Percentiles rank a stretch among this genome's conserved stretches.
Evolutionary conservation across 495 filamentous ascomycete species (phyloP).

Genomic region (Daldinia vernicosa): DNA sequence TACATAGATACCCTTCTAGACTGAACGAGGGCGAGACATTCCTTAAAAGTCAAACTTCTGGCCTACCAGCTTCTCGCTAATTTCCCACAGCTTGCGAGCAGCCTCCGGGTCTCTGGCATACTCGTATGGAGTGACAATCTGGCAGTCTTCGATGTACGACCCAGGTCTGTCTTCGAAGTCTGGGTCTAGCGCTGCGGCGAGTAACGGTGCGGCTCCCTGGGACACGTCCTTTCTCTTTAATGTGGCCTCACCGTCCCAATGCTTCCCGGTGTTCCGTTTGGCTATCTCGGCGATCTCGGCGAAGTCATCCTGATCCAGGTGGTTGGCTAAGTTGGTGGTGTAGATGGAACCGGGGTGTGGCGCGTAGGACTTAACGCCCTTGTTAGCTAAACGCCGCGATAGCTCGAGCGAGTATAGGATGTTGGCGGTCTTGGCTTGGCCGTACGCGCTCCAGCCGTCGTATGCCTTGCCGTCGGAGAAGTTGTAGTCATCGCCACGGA

Average conservation of each 20-base stretch:
- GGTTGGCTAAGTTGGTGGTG: constrained; percentile 43
- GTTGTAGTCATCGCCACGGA: constrained; percentile 62
- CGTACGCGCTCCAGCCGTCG: constrained; percentile 59
- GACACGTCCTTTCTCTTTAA: constrained; percentile 17
- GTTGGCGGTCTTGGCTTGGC: constrained; percentile 69
- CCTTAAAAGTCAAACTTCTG: constrained; percentile 44
- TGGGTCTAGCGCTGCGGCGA: constrained; percentile 41
- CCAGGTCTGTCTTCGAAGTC: constrained; percentile 34
- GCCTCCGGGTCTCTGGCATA: constrained; percentile 49
- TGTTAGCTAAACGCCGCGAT: constrained; percentile 47
- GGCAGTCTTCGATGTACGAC: constrained; percentile 48
- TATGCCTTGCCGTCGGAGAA: constrained; percentile 53
- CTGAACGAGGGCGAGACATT: background rate
- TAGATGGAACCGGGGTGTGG: constrained; percentile 56
- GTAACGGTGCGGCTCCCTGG: constrained; percentile 17
- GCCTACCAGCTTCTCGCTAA: constrained; percentile 53
- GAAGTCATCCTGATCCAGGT: constrained; percentile 32
- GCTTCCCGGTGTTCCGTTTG: constrained; percentile 47
- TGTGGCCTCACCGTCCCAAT: background rate
- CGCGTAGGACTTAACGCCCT: constrained; percentile 46
- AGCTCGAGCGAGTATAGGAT: constrained; percentile 64
- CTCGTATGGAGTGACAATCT: constrained; percentile 37
- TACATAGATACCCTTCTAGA: background rate
- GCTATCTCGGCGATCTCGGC: constrained; percentile 31
- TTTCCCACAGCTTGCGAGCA: constrained; percentile 52